Evolutionary conservation across 768 basidiomycete species (phyloP).

Genomic region (Mycena galericulata): DNA sequence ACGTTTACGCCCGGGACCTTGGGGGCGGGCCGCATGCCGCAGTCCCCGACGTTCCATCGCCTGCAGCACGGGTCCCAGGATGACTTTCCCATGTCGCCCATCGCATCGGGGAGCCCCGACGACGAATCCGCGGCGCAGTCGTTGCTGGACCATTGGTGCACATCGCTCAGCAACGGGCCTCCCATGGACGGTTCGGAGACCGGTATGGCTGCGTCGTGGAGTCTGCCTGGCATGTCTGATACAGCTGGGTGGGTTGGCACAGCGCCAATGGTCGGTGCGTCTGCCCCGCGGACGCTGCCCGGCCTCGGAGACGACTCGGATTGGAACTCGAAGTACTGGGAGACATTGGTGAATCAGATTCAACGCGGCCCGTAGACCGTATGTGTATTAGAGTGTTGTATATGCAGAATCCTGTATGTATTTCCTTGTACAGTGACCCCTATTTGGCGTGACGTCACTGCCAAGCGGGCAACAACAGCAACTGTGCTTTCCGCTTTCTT

Average conservation of each 20-base stretch:
- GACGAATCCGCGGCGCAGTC: conserved; percentile 83
- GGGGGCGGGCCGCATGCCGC: conserved; percentile 45
- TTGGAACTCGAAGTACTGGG: conserved; percentile 88
- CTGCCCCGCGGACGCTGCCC: conserved; percentile 59
- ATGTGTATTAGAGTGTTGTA: conserved; percentile 11
- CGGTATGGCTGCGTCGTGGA: conserved; percentile 67
- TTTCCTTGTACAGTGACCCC: not conserved
- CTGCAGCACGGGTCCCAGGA: conserved; percentile 60
- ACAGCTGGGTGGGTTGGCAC: conserved; percentile 69
- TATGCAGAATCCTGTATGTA: conserved; percentile 16
- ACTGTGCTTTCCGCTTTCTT: conserved; percentile 16
- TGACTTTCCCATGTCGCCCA: conserved; percentile 68
- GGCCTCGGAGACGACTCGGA: conserved; percentile 70
- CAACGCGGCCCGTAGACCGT: conserved; percentile 51
- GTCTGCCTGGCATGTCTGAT: conserved; percentile 67
- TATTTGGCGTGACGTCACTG: conserved; percentile 20
- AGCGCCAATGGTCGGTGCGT: conserved; percentile 52
- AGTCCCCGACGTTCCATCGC: conserved; percentile 71
- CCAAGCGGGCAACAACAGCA: conserved; percentile 3
- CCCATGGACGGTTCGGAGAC: conserved; percentile 63
- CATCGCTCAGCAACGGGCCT: conserved; percentile 75
- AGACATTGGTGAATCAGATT: conserved; percentile 77
- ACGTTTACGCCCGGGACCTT: conserved; percentile 39
- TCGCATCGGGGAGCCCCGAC: conserved; percentile 80
- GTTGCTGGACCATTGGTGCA: conserved; percentile 87